A percentile compares a stretch with the other conserved stretches of the same genome.
These are phyloP conservation scores for Amoebophrya sp. DNA, from an alignment of 169 alveolate species.

Conservation along the genomic window DNA sequence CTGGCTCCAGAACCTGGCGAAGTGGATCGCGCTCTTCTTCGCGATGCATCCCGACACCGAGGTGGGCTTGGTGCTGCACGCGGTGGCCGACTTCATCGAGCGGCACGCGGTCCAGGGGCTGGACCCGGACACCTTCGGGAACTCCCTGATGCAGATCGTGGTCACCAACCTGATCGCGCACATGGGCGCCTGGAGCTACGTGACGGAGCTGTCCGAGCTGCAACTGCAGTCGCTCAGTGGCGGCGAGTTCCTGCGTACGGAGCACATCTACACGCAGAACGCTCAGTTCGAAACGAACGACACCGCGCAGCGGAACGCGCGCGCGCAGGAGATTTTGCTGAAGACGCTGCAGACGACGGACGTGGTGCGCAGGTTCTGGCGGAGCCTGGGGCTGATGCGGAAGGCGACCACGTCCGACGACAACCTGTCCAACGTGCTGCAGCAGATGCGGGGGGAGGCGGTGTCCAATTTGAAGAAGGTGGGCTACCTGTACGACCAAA, in stretches of 20 bases:
- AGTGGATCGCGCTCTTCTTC: neutral
- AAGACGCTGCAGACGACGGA: neutral
- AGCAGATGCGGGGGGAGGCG: neutral
- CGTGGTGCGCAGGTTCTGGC: neutral
- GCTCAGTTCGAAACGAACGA: neutral
- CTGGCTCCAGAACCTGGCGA: neutral
- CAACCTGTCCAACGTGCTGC: neutral
- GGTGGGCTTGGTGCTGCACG: neutral
- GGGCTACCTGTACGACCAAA: neutral
- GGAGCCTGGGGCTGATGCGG: neutral
- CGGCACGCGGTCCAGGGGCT: neutral
- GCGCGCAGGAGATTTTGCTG: neutral
- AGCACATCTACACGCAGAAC: neutral
- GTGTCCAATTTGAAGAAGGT: neutral
- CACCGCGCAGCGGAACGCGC: neutral
- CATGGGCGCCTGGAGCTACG: neutral
- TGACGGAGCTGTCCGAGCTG: neutral
- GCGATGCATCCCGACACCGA: neutral
- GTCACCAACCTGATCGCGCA: neutral
- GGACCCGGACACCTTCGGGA: neutral
- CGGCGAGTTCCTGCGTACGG: neutral
- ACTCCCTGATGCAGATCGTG: neutral
- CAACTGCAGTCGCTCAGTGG: neutral
- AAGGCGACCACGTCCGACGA: neutral
- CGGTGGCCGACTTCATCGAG: neutral